A percentile compares a stretch with the other conserved stretches of the same genome.
Conservation (phyloP, 495 filamentous ascomycete genomes). For the Oidiodendron maius region DNA sequence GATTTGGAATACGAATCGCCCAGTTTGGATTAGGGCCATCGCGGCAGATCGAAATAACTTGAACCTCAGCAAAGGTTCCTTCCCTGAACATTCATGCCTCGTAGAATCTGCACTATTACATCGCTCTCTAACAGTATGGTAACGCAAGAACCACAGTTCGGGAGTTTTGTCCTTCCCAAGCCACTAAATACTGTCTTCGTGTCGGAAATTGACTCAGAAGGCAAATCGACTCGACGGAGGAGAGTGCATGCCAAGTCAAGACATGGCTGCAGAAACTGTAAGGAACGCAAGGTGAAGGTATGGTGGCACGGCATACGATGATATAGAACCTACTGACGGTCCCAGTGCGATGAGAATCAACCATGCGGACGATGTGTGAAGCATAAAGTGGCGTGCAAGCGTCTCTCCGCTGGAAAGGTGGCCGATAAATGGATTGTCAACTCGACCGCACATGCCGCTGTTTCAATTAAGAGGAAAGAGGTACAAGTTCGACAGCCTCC, state of each 20-base stretch:
- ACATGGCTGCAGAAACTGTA: background rate
- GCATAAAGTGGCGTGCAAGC: background rate
- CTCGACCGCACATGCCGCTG: no score
- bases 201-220: background rate
- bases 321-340: background rate
- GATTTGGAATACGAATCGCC: background rate
- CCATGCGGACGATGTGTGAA: background rate
- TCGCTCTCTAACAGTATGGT: background rate
- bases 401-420: background rate
- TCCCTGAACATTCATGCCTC: background rate
- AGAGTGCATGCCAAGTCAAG: conserved; percentile 1
- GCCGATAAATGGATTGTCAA: no score
- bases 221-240: background rate
- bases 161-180: background rate
- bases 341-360: background rate
- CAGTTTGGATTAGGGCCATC: no score
- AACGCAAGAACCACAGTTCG: background rate
- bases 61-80: background rate
- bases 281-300: background rate
- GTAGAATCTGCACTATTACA: background rate
- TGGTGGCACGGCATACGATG: background rate
- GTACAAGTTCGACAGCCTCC: background rate
- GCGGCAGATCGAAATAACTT: background rate
- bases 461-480: no score
- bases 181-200: background rate